Evolutionary conservation across 345 rosid genomes (phyloP).

Genomic region (Gossypium longicalyx): DNA sequence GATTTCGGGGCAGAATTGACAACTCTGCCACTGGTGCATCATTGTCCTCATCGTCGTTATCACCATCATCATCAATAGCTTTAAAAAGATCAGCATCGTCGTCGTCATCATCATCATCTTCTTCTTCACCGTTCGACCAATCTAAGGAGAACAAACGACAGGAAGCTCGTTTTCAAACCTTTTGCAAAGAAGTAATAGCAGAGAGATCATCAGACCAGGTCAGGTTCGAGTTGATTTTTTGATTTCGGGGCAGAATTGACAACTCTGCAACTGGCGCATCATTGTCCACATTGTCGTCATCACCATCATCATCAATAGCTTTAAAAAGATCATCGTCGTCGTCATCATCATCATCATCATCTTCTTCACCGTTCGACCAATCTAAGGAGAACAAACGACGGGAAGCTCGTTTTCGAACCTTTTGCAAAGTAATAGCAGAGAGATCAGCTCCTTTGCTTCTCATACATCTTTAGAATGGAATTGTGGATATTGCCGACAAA

Average conservation of each 20-base stretch:
- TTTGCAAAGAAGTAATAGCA: slow-evolving; percentile 45
- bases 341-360: slow-evolving; percentile 19
- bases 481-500: slow-evolving; percentile 11
- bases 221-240: not conserved
- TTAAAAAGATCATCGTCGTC: slow-evolving; percentile 25
- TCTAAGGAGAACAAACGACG: slow-evolving; percentile 19
- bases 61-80: slow-evolving; percentile 15
- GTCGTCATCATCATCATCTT: slow-evolving; percentile 23
- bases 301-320: slow-evolving; percentile 15
- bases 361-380: not conserved
- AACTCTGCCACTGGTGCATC: not conserved
- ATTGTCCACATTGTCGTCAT: not conserved
- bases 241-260: not conserved
- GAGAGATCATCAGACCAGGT: not conserved
- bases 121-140: not conserved
- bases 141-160: slow-evolving; percentile 19
- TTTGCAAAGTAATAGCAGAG: slow-evolving; percentile 45
- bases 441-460: slow-evolving; percentile 42
- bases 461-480: slow-evolving; percentile 14
- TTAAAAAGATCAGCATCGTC: slow-evolving; percentile 23
- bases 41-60: not conserved
- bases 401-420: slow-evolving; percentile 29
- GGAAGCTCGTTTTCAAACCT: slow-evolving; percentile 28
- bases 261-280: not conserved
- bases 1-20: not conserved